Evolutionary conservation across 208 protist genomes (phyloP).

Genomic region (Crithidia expoeki): DNA sequence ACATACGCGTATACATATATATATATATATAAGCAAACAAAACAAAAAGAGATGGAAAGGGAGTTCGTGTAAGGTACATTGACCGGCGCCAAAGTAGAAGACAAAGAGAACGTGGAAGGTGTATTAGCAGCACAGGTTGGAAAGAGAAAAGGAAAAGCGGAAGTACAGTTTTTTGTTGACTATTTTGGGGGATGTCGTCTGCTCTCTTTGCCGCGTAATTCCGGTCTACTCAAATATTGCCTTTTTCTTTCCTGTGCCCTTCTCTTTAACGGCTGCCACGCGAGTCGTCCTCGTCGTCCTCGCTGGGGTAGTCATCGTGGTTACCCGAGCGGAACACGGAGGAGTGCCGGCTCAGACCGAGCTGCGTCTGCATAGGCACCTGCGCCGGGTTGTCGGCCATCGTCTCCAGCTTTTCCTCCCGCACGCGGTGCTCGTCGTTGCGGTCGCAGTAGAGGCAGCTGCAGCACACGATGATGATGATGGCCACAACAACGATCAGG

Average conservation of each 20-base stretch:
- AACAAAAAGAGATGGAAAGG: neutral
- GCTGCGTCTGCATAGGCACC: slow-evolving; percentile 62
- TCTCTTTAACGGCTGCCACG: slow-evolving; percentile 8
- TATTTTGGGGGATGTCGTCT: slow-evolving; percentile 9
- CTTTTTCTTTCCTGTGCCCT: neutral
- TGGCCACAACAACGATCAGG: slow-evolving; percentile 36
- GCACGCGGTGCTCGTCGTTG: slow-evolving; percentile 35
- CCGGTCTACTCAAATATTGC: no score
- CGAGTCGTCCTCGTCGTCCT: slow-evolving; percentile 26
- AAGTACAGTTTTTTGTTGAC: neutral
- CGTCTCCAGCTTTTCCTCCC: slow-evolving; percentile 35
- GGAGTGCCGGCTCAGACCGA: slow-evolving; percentile 43
- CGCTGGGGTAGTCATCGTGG: slow-evolving; percentile 10
- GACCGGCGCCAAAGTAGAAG: neutral
- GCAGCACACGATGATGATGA: slow-evolving; percentile 55
- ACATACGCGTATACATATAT: no score
- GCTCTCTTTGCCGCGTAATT: no score
- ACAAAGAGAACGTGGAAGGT: no score
- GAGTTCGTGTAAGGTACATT: neutral
- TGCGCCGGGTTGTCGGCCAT: slow-evolving; percentile 48
- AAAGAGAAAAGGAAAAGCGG: neutral
- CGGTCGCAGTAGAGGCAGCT: slow-evolving; percentile 42
- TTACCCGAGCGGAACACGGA: slow-evolving; percentile 6
- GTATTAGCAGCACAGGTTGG: neutral
- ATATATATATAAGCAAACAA: slow-evolving; percentile 8